A percentile compares a stretch with the other conserved stretches of the same genome.
Evolutionary conservation across 176 grass and related monocot species (phyloP).

Genomic region (Aechmea fasciata): DNA sequence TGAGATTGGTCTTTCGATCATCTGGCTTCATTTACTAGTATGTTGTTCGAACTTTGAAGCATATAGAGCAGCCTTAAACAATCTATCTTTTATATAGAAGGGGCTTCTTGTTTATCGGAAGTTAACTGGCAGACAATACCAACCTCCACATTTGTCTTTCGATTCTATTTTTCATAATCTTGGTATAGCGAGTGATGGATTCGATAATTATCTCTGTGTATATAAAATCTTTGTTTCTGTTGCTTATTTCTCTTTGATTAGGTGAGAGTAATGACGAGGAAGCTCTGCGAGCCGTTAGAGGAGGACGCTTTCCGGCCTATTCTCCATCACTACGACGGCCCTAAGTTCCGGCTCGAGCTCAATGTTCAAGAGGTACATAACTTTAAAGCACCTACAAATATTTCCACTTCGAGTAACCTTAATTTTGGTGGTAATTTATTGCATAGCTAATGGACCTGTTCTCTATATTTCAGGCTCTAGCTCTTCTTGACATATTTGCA

Average conservation of each 20-base stretch:
- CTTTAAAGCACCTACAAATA: too few relatives aligned
- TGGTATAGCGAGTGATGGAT: neutral
- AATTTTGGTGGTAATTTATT: neutral
- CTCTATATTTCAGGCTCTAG: conserved; percentile 42
- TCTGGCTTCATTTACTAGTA: too few relatives aligned
- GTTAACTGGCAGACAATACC: too few relatives aligned
- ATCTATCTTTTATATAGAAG: too few relatives aligned
- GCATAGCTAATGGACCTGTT: neutral
- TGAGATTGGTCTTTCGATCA: too few relatives aligned
- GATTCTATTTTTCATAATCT: too few relatives aligned
- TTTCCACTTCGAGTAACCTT: neutral
- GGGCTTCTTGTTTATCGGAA: too few relatives aligned
- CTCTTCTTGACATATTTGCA: conserved; percentile 77
- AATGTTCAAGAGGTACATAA: conserved; percentile 59
- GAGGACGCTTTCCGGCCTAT: conserved; percentile 95
- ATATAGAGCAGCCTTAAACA: too few relatives aligned
- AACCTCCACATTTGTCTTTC: too few relatives aligned
- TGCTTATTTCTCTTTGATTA: conserved; percentile 15
- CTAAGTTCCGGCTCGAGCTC: conserved; percentile 94
- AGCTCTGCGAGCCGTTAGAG: conserved; percentile 68
- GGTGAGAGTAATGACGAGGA: conserved; percentile 71
- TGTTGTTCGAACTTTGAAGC: too few relatives aligned
- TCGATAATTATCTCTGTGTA: conserved; percentile 3
- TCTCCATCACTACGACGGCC: conserved; percentile 98
- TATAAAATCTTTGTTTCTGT: neutral